Base-by-base conservation (phyloP, 257 asterid species). In the Petunia secreta region DNA sequence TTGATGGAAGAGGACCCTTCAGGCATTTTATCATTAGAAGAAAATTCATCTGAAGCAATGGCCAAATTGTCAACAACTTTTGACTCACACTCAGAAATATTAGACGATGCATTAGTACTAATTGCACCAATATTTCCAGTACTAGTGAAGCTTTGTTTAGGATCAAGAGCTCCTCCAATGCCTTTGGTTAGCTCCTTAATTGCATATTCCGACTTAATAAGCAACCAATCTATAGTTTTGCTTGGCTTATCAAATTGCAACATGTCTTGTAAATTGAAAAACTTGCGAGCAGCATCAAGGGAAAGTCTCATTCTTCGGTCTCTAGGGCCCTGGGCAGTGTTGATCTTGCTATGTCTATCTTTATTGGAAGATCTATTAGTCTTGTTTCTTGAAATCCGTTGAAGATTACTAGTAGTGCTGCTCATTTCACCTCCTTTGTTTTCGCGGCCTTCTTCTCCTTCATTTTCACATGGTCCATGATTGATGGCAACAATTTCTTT, bases 291-390 rank as follows among this genome's bases (percentile, higher is more conserved):
- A 6, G 91, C 86, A 3, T 88, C 89, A 0, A 91, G 85, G 4
- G 98, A 93, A 0, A 93, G 87, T 46, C 98, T 80, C 92, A 93
- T 89, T 73, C 98, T 75, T 16, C 98, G 78, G 84, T 91, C 98
- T 38, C 98, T 80, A 0, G 88, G 95, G 5, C 98, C 98, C 1
- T 85, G 89, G 1, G 95, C 95, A 0, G 98, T 93, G 46, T 82
- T 69, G 80, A 93, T 93, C 86, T 93, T 93, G 90, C 93, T 90
- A 87, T 93, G 98, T 58, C 97, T 63, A 52, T 93, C 98, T 78
- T 90, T 91, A 84, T 87, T 90, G 44, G 84, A 39, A 5, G 64
- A n/a, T 74, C 81, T 81, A 25, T 0, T 25, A 25, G 25, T 25
- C 75, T 82, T 90, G 25, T 64, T 16, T 40, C n/a, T 37, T 1